Base-by-base conservation (phyloP, 371 early-diverging fungal genomes). In the Apophysomyces variabilis region DNA sequence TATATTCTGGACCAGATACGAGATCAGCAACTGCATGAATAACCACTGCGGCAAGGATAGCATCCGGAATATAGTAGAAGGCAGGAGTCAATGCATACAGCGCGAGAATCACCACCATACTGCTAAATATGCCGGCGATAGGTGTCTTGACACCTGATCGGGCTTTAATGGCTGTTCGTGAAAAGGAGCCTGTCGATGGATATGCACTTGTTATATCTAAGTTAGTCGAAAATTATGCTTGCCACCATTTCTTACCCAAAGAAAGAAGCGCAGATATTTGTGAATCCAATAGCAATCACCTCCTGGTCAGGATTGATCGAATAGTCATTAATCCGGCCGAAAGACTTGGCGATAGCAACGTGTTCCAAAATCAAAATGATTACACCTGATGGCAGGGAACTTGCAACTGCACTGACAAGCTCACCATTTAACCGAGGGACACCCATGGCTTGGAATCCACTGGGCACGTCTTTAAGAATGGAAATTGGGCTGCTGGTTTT, bases 111-210 rank as follows among this genome's bases (percentile, higher is more conserved):
- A 96, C 93, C 14, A 94, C 80, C 18, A 82, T 60, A 1, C 85
- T 92, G 5, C 92, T 89, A 71, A 93, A 85, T 26, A 93, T 75
- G 36, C 92, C 92, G 1, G 93, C 92, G 12, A 92, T 70, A 1
- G 97, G 95, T 1, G 95, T 91, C 38, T 89, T 84, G n/a, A 92
- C 95, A 14, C 95, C 95, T 7, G 89, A 85, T 58, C 87, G 82
- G 47, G 87, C 83, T 73, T 92, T 93, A 71, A 96, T 88, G 16
- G 95, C 93, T 4, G 78, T 78, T 54, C 82, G 73, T 9, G 77
- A 76, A 62, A 81, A 81, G 3, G 82, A 76, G 5, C 82, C 82
- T 7, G 82, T 81, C n/a, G 74, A 73, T 18, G 82, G 82, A 56
- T 75, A 80, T 4, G 78, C 76, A 26, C 66, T 60, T 68, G 41